Percentiles rank a stretch among this genome's conserved stretches.
Evolutionary conservation across 1,284 basidiomycete species (phyloP).

Genomic region (Cutaneotrichosporon cavernicola): DNA sequence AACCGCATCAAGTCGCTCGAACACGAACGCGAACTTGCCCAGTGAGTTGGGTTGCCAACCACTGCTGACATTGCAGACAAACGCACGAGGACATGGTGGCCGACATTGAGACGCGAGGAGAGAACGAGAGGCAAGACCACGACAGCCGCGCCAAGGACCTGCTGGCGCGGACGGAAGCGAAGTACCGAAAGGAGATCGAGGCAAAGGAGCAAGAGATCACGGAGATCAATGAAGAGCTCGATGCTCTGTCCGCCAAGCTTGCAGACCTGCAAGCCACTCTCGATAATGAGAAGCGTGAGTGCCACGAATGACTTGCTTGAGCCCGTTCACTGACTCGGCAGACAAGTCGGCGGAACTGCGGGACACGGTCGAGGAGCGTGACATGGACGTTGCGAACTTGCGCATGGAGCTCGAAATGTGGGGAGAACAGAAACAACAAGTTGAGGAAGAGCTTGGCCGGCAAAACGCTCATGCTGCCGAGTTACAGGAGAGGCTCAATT

Average conservation of each 20-base stretch:
- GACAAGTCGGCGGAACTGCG: conserved; percentile 3
- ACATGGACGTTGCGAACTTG: not conserved
- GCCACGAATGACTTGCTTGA: too few relatives aligned
- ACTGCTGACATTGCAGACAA: conserved; percentile 4
- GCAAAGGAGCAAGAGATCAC: conserved; percentile 9
- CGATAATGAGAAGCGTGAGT: conserved; percentile 10
- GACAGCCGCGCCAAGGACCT: conserved; percentile 3
- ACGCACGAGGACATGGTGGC: conserved; percentile 6
- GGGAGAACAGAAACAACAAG: not conserved
- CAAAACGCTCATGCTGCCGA: conserved; percentile 72
- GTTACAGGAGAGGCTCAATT: conserved; percentile 63
- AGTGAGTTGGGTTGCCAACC: not conserved
- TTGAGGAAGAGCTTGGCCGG: conserved; percentile 63
- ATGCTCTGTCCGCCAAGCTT: not conserved
- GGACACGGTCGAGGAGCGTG: not conserved
- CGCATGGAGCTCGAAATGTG: conserved; percentile 1
- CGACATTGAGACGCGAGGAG: not conserved
- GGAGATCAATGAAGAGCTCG: not conserved
- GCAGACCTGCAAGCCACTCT: not conserved
- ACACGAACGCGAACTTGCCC: conserved; percentile 6
- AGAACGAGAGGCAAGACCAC: not conserved
- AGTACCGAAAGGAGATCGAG: conserved; percentile 3
- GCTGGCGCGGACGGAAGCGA: not conserved
- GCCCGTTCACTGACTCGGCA: not conserved
- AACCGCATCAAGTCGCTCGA: conserved; percentile 7